phyloP scores from a whole-genome alignment of 1,139 yeast genomes.

The Schizosaccharomyces versatilis region DNA sequence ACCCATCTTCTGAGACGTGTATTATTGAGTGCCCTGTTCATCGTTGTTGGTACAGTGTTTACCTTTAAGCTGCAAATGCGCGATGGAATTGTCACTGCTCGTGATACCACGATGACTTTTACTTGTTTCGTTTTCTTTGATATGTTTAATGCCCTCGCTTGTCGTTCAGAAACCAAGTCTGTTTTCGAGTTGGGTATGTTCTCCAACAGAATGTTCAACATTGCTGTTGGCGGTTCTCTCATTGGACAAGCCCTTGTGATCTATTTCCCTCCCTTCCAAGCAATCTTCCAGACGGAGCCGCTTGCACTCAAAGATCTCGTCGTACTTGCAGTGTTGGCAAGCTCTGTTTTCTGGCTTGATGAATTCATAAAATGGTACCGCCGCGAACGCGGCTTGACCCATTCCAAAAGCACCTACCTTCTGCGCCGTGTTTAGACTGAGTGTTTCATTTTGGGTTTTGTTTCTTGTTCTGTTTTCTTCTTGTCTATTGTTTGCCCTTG shows the following conservation, averaged over 20 bases:
- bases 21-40: slow-evolving; percentile 48
- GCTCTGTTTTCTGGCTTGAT: slow-evolving; percentile 68
- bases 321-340: slow-evolving; percentile 39
- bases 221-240: slow-evolving; percentile 75
- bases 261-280: slow-evolving; percentile 76
- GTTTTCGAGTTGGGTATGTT: slow-evolving; percentile 54
- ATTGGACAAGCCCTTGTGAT: slow-evolving; percentile 86
- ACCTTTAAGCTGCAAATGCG: slow-evolving; percentile 61
- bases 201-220: slow-evolving; percentile 69
- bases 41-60: slow-evolving; percentile 56
- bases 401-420: not conserved
- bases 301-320: slow-evolving; percentile 44
- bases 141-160: slow-evolving; percentile 84
- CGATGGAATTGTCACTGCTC: slow-evolving; percentile 52
- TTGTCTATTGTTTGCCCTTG: too few species aligned
- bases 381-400: not conserved
- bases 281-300: slow-evolving; percentile 84
- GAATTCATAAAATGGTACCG: slow-evolving; percentile 41
- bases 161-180: slow-evolving; percentile 71
- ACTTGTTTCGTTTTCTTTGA: slow-evolving; percentile 88
- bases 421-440: not conserved
- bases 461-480: not conserved
- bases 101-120: slow-evolving; percentile 94
- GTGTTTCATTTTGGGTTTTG: not conserved
- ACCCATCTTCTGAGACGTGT: slow-evolving; percentile 45